Conservation (phyloP, 768 basidiomycete genomes). For the Tylopilus subfusipes region DNA sequence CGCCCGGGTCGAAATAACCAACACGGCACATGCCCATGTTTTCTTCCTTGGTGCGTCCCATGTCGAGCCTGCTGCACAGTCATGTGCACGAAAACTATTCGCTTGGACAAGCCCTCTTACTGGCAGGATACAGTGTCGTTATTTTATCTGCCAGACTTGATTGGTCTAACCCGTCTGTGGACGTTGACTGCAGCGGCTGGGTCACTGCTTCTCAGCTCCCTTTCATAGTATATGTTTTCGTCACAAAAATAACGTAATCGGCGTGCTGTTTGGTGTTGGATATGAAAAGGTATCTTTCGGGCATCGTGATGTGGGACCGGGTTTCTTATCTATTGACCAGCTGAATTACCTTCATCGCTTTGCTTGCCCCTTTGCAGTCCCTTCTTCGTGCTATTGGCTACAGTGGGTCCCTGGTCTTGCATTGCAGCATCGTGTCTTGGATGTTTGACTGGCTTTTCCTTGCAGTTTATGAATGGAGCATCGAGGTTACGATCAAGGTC, state of each 20-base stretch:
- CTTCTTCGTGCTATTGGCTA: constrained; percentile 61
- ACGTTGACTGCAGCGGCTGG: constrained; percentile 48
- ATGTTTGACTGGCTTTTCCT: background rate
- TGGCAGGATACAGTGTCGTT: constrained; percentile 43
- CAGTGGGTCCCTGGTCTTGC: constrained; percentile 37
- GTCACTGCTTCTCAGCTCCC: constrained; percentile 60
- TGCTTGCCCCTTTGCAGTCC: too few relatives aligned
- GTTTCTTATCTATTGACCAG: constrained; percentile 31
- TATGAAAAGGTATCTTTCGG: constrained; percentile 57
- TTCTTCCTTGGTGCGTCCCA: constrained; percentile 41
- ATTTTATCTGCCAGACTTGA: constrained; percentile 49
- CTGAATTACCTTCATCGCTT: constrained; percentile 76
- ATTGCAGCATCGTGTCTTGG: background rate
- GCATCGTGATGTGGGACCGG: background rate
- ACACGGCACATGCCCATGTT: constrained; percentile 35
- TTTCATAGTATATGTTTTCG: constrained; percentile 56
- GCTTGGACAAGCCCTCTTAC: constrained; percentile 44
- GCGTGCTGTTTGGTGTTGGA: constrained; percentile 53
- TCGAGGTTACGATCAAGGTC: constrained; percentile 37
- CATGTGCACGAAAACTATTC: constrained; percentile 50
- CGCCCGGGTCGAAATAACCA: background rate
- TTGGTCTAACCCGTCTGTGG: constrained; percentile 48
- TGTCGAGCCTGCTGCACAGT: constrained; percentile 41
- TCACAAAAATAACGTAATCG: constrained; percentile 68
- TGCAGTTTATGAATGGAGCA: constrained; percentile 57